Conservation (phyloP, 2,329 filamentous ascomycete genomes). For the Fusarium staphyleae region DNA sequence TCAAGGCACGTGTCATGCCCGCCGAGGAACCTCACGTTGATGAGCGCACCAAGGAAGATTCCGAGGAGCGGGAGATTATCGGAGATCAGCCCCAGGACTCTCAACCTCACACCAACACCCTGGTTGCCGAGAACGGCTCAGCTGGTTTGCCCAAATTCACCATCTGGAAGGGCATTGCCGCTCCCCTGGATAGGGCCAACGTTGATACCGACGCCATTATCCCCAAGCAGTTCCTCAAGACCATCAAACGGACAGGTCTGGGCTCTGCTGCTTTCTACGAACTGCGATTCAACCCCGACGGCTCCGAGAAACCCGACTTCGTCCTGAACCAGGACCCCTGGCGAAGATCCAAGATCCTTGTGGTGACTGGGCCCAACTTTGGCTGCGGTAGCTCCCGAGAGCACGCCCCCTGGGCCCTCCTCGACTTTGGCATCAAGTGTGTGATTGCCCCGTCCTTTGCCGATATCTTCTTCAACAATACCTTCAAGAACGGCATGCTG, state of each 20-base stretch:
- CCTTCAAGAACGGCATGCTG: conserved; percentile 99
- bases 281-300: conserved; percentile 78
- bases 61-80: conserved; percentile 60
- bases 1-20: conserved; percentile 60
- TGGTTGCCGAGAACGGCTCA: conserved; percentile 51
- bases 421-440: conserved; percentile 95
- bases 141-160: conserved; percentile 84
- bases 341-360: conserved; percentile 83
- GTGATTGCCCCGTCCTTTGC: conserved; percentile 83
- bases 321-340: conserved; percentile 91
- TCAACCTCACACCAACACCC: conserved; percentile 69
- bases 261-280: conserved; percentile 87
- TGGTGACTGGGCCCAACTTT: conserved; percentile 92
- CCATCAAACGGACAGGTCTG: conserved; percentile 96
- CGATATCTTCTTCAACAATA: conserved; percentile 97
- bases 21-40: conserved; percentile 58
- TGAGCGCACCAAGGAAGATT: conserved; percentile 59
- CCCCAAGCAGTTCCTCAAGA: conserved; percentile 99
- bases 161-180: conserved; percentile 83
- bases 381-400: conserved; percentile 92
- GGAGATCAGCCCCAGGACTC: conserved; percentile 69
- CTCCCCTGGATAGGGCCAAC: conserved; percentile 86
- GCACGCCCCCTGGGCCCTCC: conserved; percentile 95
- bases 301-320: conserved; percentile 79
- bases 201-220: conserved; percentile 99